These are phyloP conservation scores for Botrytis fragariae DNA, from an alignment of 2,329 filamentous ascomycete genomes.

Conservation along the genomic window DNA sequence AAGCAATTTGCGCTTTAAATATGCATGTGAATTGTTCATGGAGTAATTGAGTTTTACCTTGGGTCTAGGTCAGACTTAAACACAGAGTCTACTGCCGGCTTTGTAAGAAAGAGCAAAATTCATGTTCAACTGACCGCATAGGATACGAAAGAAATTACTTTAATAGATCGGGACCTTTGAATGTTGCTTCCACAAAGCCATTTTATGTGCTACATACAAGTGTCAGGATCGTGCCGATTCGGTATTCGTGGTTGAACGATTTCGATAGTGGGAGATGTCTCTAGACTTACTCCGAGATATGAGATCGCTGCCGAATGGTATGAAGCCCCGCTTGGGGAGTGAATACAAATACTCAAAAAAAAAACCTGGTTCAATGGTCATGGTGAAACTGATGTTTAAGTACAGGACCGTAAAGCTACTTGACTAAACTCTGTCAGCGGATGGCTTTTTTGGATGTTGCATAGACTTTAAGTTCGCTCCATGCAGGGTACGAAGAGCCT, in stretches of 20 bases:
- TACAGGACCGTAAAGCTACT: not conserved
- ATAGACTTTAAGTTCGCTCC: not conserved
- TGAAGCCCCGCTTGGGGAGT: not conserved
- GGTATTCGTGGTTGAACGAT: not conserved
- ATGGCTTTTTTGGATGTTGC: not conserved
- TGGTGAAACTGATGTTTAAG: no score
- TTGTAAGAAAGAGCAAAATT: not conserved
- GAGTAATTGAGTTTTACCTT: not conserved
- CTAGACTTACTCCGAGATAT: no score
- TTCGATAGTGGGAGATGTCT: not conserved
- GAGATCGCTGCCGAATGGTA: not conserved
- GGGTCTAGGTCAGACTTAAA: not conserved
- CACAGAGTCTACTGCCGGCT: not conserved
- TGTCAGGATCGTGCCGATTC: not conserved
- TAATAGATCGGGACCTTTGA: not conserved
- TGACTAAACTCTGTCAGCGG: not conserved
- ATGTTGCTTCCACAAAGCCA: not conserved
- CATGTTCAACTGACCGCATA: not conserved
- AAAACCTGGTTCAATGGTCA: no score
- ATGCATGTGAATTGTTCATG: accelerated
- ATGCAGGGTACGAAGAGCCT: not conserved
- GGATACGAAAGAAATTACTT: not conserved
- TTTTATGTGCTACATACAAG: accelerated
- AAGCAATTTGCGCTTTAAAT: not conserved
- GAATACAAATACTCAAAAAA: not conserved